These are phyloP conservation scores for Cladosporium sp. DNA, from an alignment of 2,329 filamentous ascomycete species.

Conservation along the genomic window DNA sequence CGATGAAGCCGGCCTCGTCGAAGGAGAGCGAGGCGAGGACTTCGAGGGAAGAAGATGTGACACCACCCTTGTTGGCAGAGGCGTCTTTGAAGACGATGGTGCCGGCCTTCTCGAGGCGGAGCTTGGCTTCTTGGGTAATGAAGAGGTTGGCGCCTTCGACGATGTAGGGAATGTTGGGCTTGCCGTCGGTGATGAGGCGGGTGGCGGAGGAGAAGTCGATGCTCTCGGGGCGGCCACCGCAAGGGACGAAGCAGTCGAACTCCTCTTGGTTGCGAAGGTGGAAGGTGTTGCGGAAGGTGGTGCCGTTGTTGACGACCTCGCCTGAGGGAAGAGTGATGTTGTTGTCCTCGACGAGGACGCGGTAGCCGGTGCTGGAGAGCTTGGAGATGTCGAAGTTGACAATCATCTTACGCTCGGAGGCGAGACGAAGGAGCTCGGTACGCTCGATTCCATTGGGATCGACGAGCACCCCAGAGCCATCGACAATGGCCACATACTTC, in stretches of 20 bases:
- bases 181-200: slow-evolving; percentile 86
- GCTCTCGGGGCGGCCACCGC: slow-evolving; percentile 91
- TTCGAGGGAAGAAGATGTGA: slow-evolving; percentile 94
- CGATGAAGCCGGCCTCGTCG: slow-evolving; percentile 79
- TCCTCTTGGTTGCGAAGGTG: slow-evolving; percentile 68
- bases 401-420: slow-evolving; percentile 85
- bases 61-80: slow-evolving; percentile 96
- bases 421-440: slow-evolving; percentile 76
- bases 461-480: slow-evolving; percentile 89
- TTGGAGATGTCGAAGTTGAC: slow-evolving; percentile 78
- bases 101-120: slow-evolving; percentile 90
- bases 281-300: slow-evolving; percentile 94
- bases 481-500: slow-evolving; percentile 93
- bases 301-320: slow-evolving; percentile 85
- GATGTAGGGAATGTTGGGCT: slow-evolving; percentile 83
- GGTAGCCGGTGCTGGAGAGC: slow-evolving; percentile 82
- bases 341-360: slow-evolving; percentile 85
- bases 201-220: slow-evolving; percentile 86
- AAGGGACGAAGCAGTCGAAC: slow-evolving; percentile 90
- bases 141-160: slow-evolving; percentile 98
- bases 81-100: slow-evolving; percentile 97
- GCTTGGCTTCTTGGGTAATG: slow-evolving; percentile 96
- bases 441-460: slow-evolving; percentile 76
- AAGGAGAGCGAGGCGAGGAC: slow-evolving; percentile 93
- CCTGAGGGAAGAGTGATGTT: slow-evolving; percentile 84